Evolutionary conservation across 345 rosid genomes (phyloP).

Genomic region (Cardiospermum halicacabum): DNA sequence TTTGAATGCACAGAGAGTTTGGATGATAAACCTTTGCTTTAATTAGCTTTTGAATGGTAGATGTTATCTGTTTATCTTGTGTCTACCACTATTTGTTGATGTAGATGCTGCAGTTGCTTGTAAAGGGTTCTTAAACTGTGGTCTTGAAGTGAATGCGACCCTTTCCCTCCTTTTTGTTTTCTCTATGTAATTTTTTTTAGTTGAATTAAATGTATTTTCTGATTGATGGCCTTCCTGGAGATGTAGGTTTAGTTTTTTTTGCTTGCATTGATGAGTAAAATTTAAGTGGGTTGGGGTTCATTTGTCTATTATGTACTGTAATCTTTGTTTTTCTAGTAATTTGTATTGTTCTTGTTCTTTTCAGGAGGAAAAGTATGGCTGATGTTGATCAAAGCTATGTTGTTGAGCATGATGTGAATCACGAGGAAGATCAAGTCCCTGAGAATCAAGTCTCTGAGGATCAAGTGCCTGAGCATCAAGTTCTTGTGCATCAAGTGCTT

Average conservation of each 20-base stretch:
- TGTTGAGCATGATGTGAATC: constrained; percentile 34
- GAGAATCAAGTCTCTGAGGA: constrained; percentile 30
- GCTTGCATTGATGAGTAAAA: not conserved
- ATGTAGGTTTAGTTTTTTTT: too few relatives aligned
- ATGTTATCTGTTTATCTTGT: not conserved
- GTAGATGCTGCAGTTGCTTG: not conserved
- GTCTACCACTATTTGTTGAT: not conserved
- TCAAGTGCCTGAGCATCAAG: constrained; percentile 24
- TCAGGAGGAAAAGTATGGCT: constrained; percentile 18
- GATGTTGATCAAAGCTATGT: constrained; percentile 36
- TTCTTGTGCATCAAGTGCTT: constrained; percentile 27
- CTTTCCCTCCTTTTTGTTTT: too few relatives aligned
- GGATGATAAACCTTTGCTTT: too few relatives aligned
- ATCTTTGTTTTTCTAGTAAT: not conserved
- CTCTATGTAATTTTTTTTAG: not conserved
- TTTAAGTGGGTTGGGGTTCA: not conserved
- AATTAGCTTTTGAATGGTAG: not conserved
- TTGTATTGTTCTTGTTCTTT: not conserved
- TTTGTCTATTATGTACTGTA: not conserved
- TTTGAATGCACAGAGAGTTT: not conserved
- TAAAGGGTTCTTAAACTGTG: not conserved
- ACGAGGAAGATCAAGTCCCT: constrained; percentile 23
- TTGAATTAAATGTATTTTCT: not conserved
- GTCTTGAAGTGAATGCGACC: not conserved
- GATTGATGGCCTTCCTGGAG: not conserved